Conservation (phyloP, 2,329 filamentous ascomycete species). For the Ilyonectria destructans region DNA sequence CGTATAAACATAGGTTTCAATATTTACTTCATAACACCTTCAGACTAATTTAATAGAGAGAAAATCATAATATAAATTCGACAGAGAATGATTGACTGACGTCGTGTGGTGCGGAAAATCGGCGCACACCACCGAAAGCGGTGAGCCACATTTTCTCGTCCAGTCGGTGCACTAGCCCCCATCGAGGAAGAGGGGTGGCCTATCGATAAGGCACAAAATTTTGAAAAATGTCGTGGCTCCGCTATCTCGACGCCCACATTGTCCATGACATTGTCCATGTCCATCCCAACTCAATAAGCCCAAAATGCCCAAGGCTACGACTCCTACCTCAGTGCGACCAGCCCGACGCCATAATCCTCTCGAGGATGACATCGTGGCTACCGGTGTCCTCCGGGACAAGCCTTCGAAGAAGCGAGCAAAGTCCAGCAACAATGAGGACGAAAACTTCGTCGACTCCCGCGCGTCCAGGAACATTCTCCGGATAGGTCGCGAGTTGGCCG, state of each 20-base stretch:
- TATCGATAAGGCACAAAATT: conserved; percentile 60
- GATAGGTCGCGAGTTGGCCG: conserved; percentile 89
- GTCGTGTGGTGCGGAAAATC: conserved; percentile 5
- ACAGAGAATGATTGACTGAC: not conserved
- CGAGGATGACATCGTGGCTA: conserved; percentile 86
- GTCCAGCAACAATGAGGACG: conserved; percentile 73
- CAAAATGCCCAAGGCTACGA: conserved; percentile 85
- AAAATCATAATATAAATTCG: not conserved
- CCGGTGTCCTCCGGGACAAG: conserved; percentile 81
- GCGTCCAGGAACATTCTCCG: conserved; percentile 90
- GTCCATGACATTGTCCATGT: conserved; percentile 29
- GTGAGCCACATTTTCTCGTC: conserved; percentile 45
- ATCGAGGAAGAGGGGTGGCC: conserved; percentile 55
- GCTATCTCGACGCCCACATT: conserved; percentile 49
- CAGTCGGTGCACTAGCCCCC: conserved; percentile 46
- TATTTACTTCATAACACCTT: not conserved
- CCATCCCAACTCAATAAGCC: conserved; percentile 39
- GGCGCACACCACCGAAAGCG: conserved; percentile 47
- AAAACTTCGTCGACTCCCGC: conserved; percentile 88
- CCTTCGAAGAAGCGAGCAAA: conserved; percentile 80
- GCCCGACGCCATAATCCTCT: conserved; percentile 90
- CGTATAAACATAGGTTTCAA: not conserved
- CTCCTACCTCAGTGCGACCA: conserved; percentile 70
- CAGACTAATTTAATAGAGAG: not conserved
- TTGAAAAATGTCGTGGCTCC: conserved; percentile 51